These are phyloP conservation scores for Heterobasidion parviporum DNA, from an alignment of 1,284 basidiomycete species.

Conservation along the genomic window DNA sequence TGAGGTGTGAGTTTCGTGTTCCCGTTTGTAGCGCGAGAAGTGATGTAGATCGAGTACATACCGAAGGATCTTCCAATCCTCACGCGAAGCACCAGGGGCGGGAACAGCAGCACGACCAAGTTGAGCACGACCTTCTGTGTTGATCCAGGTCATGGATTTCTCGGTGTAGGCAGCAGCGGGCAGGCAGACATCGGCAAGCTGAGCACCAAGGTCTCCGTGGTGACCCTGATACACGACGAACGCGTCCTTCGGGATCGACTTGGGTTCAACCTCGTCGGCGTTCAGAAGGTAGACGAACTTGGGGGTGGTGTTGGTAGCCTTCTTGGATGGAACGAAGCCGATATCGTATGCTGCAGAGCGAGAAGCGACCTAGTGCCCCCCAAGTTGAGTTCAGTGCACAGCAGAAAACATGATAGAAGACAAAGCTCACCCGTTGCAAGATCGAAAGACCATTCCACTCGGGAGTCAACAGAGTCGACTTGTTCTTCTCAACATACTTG, in stretches of 20 bases:
- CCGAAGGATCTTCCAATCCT: slow-evolving; percentile 99
- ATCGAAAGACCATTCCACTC: slow-evolving; percentile 97
- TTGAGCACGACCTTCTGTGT: slow-evolving; percentile 94
- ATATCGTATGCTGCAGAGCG: slow-evolving; percentile 94
- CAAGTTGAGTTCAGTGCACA: neutral
- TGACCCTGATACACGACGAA: slow-evolving; percentile 99
- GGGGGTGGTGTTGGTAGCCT: slow-evolving; percentile 69
- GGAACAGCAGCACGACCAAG: slow-evolving; percentile 88
- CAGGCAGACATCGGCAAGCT: slow-evolving; percentile 92
- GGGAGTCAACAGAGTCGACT: slow-evolving; percentile 68
- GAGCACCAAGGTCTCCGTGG: slow-evolving; percentile 95
- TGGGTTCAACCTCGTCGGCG: slow-evolving; percentile 89
- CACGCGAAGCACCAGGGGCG: slow-evolving; percentile 90
- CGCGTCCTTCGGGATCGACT: slow-evolving; percentile 87
- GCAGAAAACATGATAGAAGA: neutral
- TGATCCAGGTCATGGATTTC: slow-evolving; percentile 92
- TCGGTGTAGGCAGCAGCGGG: slow-evolving; percentile 96
- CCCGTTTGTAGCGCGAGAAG: neutral
- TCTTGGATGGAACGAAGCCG: slow-evolving; percentile 82
- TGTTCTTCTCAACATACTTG: slow-evolving; percentile 77
- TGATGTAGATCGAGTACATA: slow-evolving; percentile 24
- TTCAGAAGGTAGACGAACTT: slow-evolving; percentile 98
- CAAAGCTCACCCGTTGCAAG: slow-evolving; percentile 72
- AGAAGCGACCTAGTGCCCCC: slow-evolving; percentile 57
- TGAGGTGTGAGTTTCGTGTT: neutral